These are phyloP conservation scores for Daphne laureola DNA, from an alignment of 441 rosid species.

Conservation along the genomic window DNA sequence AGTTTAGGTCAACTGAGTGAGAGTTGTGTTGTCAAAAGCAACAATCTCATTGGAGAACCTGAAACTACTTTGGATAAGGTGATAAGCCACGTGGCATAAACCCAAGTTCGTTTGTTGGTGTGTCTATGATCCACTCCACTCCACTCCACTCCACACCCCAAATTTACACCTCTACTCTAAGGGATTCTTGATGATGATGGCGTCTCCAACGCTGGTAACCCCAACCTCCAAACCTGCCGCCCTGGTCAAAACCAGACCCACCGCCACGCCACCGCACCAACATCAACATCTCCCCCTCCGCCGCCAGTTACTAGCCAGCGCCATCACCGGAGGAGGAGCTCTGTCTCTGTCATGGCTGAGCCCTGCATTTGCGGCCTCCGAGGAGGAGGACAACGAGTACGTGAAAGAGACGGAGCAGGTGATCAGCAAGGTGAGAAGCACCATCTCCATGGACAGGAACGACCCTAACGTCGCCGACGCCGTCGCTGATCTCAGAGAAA, in stretches of 20 bases:
- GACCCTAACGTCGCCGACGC: conserved; percentile 75
- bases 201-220: conserved; percentile 52
- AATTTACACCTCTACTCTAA: conserved; percentile 8
- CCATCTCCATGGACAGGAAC: conserved; percentile 58
- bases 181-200: conserved; percentile 32
- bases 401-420: conserved; percentile 65
- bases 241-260: conserved; percentile 31
- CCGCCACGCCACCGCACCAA: conserved; percentile 16
- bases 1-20: too few relatives aligned
- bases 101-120: too few relatives aligned
- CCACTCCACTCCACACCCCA: conserved; percentile 10
- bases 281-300: conserved; percentile 22
- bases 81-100: conserved; percentile 79
- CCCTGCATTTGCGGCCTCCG: conserved; percentile 46
- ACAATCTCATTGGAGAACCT: conserved; percentile 23
- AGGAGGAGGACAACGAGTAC: conserved; percentile 77
- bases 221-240: conserved; percentile 42
- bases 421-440: conserved; percentile 60
- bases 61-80: conserved; percentile 55
- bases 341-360: conserved; percentile 14
- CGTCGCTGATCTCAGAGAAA: conserved; percentile 66
- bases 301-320: conserved; percentile 42
- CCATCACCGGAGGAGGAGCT: conserved; percentile 15
- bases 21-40: not conserved
- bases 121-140: not conserved